Percentiles rank a stretch among this genome's conserved stretches.
Conservation (phyloP, 2,329 filamentous ascomycete species). For the Botrytis elliptica region DNA sequence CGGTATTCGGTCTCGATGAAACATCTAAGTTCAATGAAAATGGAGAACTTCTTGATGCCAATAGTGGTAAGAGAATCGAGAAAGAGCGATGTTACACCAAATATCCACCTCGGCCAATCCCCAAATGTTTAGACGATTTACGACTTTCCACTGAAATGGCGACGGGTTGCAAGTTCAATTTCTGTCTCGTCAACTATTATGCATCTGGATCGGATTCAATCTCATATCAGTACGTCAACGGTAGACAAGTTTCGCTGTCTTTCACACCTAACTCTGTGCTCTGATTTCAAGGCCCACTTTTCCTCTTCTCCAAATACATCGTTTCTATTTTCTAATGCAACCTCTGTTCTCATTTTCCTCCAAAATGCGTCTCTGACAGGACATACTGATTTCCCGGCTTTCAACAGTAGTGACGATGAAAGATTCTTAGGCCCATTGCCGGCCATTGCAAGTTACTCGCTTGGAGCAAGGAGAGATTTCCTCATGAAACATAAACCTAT, state of each 20-base stretch:
- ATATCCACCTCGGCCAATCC: constrained; percentile 67
- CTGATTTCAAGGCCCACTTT: neutral
- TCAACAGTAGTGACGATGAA: constrained; percentile 67
- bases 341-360: neutral
- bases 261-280: neutral
- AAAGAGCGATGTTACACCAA: constrained; percentile 54
- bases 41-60: constrained; percentile 48
- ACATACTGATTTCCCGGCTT: neutral
- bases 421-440: constrained; percentile 68
- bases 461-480: constrained; percentile 73
- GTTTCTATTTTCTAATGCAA: neutral
- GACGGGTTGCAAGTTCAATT: constrained; percentile 70
- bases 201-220: constrained; percentile 75
- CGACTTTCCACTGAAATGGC: constrained; percentile 62
- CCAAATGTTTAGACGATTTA: constrained; percentile 65
- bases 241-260: neutral
- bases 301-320: neutral
- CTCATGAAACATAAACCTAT: constrained; percentile 74
- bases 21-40: constrained; percentile 58
- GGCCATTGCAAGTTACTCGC: constrained; percentile 71
- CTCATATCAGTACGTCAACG: constrained; percentile 56
- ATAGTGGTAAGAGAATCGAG: constrained; percentile 42
- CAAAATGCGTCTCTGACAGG: neutral
- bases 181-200: constrained; percentile 82
- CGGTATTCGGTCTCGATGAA: constrained; percentile 58